Base-by-base conservation (phyloP, 805 yeast species). In the Ogataea thermomethanolica region DNA sequence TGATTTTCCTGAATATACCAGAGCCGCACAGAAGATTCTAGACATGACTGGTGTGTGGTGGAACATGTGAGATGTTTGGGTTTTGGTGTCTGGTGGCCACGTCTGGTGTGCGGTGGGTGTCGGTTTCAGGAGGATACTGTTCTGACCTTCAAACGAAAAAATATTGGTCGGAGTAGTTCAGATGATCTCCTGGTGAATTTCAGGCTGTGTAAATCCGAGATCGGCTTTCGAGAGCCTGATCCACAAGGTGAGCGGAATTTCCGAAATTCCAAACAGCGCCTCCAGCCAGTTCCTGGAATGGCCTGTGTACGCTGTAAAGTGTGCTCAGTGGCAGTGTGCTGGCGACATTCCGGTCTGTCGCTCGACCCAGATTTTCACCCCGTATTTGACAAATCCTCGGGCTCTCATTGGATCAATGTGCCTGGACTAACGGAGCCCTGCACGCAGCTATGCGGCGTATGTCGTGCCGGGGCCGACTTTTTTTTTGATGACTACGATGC, bases 381-480 rank as follows among this genome's bases (percentile, higher is more conserved):
- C 30, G 22, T 28, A 25, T 20, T 37, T 46, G 32, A 46, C 50
- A 46, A 34, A 39, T 46, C 43, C 42, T 43, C 39, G 33, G 12
- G 28, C 41, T 43, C 41, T 35, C 32, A 46, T 46, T 46, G 50
- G 50, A 40, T 35, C 40, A 29, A 26, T 40, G 24, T 14, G 20
- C 21, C 30, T 21, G 34, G 43, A 33, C 43, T 29, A 33, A 34
- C 43, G 43, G 43, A 39, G 43, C 43, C 43, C 43, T 39, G 43
- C 43, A 33, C 43, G 43, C 43, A 39, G 43, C 35, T 29, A 29
- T 33, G 43, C 43, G 38, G 43, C 43, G 29, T 39, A 34, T 25
- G 30, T 29, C 28, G 35, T 36, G 40, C 37, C 46, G 40, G 43
- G 43, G 43, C 43, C 43, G 43, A 39, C 25, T 37, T 39, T 34